Conservation (phyloP, 345 rosid species). For the Rhodomyrtus tomentosa region DNA sequence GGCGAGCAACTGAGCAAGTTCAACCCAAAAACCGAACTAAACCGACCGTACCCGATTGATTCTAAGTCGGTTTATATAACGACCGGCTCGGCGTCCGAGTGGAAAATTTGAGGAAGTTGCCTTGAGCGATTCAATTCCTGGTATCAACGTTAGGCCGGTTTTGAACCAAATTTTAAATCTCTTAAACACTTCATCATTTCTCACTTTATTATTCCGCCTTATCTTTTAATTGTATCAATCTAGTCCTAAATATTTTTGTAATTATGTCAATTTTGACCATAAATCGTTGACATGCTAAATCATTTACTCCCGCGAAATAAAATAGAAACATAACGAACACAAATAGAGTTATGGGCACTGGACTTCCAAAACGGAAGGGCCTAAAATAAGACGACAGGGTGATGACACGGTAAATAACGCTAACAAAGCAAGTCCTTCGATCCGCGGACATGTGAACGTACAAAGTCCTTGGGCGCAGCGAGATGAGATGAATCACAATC, state of each 20-base stretch:
- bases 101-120: neutral
- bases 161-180: neutral
- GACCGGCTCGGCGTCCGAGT: accelerated
- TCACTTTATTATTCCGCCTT: neutral
- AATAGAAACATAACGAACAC: neutral
- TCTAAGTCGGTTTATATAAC: neutral
- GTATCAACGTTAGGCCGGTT: neutral
- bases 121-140: neutral
- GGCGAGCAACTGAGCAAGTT: neutral
- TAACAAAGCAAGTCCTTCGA: neutral
- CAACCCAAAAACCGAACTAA: neutral
- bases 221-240: neutral
- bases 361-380: neutral
- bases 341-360: neutral
- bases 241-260: no score
- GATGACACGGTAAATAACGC: neutral
- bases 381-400: neutral
- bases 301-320: neutral
- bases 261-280: no score
- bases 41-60: neutral
- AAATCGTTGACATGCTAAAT: neutral
- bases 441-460: neutral
- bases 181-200: neutral
- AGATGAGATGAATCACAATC: neutral
- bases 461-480: neutral